Conservation (phyloP, 148 eudicot species). For the Nepenthes mirabilis region DNA sequence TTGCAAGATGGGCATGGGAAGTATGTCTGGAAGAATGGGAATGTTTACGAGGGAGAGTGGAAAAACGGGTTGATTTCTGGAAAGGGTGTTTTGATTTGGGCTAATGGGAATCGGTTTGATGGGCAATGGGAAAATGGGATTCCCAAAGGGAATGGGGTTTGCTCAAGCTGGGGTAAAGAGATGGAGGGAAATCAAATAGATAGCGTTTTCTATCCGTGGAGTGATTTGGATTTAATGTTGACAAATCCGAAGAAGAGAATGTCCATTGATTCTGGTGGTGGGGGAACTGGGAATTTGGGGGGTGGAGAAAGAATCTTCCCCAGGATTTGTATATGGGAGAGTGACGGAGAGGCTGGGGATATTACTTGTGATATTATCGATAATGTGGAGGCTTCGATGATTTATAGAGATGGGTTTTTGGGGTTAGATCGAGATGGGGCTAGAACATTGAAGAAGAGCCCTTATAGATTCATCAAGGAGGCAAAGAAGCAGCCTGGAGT, state of each 20-base stretch:
- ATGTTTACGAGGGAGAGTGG: slow-evolving; percentile 34
- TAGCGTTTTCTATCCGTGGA: slow-evolving; percentile 24
- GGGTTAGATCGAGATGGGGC: slow-evolving; percentile 2
- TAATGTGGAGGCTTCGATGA: slow-evolving; percentile 9
- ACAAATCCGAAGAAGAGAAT: slow-evolving; percentile 22
- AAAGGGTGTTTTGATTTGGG: slow-evolving; percentile 33
- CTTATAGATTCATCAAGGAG: slow-evolving; percentile 48
- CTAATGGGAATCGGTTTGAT: slow-evolving; percentile 27
- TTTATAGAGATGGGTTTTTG: slow-evolving; percentile 8
- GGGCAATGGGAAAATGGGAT: slow-evolving; percentile 32
- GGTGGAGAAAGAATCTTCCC: slow-evolving; percentile 19
- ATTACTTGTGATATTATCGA: slow-evolving; percentile 70
- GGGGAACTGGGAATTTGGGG: slow-evolving; percentile 9
- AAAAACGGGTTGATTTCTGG: slow-evolving; percentile 26
- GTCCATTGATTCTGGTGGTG: slow-evolving; percentile 18
- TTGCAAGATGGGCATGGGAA: slow-evolving; percentile 27
- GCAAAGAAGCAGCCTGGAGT: slow-evolving; percentile 73
- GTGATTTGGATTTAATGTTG: slow-evolving; percentile 1
- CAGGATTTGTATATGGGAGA: slow-evolving; percentile 15
- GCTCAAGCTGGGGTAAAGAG: slow-evolving; percentile 26
- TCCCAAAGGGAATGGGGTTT: slow-evolving; percentile 28
- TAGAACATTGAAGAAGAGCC: slow-evolving; percentile 15
- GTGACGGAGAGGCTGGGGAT: slow-evolving; percentile 13
- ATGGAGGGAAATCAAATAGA: not conserved
- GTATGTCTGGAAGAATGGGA: slow-evolving; percentile 36